Evolutionary conservation across 2,329 filamentous ascomycete genomes (phyloP).

Genomic region (Aspergillus arachidicola): DNA sequence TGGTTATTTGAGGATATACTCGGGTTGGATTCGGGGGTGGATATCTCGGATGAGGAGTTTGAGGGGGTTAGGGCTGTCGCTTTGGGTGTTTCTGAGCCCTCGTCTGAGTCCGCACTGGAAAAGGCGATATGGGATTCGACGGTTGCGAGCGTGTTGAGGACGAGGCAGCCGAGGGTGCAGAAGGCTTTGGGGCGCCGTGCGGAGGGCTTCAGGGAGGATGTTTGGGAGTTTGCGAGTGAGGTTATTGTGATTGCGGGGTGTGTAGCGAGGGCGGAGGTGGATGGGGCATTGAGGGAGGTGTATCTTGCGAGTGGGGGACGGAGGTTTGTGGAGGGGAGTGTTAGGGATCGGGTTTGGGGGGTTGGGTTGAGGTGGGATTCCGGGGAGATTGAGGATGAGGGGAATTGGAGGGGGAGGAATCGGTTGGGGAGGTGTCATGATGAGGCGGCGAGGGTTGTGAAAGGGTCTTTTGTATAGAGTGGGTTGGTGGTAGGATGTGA

Average conservation of each 20-base stretch:
- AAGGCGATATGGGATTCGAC: not conserved
- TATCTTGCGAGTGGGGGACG: conserved; percentile 5
- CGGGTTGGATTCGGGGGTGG: fast-evolving
- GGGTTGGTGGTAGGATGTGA: too few species aligned
- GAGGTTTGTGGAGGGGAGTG: conserved; percentile 16
- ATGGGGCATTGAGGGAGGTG: conserved; percentile 7
- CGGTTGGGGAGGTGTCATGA: conserved; percentile 14
- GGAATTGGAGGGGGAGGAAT: conserved; percentile 15
- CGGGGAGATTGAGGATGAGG: conserved; percentile 13
- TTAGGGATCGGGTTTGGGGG: conserved; percentile 12
- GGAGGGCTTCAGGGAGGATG: conserved; percentile 5
- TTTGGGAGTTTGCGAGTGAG: conserved; percentile 12
- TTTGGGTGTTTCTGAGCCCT: not conserved
- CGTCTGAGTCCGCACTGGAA: not conserved
- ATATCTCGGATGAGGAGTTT: not conserved
- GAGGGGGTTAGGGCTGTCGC: not conserved
- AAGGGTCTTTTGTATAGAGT: too few species aligned
- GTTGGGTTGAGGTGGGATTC: conserved; percentile 18
- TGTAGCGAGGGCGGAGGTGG: conserved; percentile 15
- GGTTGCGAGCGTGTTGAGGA: not conserved
- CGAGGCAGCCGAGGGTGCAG: not conserved
- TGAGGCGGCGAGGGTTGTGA: conserved; percentile 8
- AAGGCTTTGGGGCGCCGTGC: conserved; percentile 13
- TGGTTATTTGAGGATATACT: conserved; percentile 14
- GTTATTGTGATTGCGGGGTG: conserved; percentile 12